phyloP scores from a whole-genome alignment of 192 early-diverging fungal species.

The Linnemannia hyalina region DNA sequence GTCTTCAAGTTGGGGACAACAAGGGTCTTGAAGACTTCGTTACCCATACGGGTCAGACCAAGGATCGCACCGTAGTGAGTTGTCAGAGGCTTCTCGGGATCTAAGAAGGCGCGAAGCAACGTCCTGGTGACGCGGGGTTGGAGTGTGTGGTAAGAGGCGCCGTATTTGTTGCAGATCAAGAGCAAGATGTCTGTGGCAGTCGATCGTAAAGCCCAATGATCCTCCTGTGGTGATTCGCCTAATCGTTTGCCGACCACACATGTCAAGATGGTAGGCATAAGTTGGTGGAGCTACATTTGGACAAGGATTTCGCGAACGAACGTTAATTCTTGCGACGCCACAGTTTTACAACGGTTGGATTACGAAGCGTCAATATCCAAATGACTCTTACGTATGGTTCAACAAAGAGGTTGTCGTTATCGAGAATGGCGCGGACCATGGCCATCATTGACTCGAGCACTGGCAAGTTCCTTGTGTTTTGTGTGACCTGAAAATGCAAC shows the following conservation, averaged over 20 bases:
- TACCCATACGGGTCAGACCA: constrained; percentile 82
- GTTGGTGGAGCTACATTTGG: constrained; percentile 86
- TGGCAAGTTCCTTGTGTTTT: constrained; percentile 81
- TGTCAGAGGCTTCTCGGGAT: constrained; percentile 82
- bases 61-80: constrained; percentile 93
- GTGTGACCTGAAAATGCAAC: constrained; percentile 68
- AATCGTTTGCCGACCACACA: constrained; percentile 91
- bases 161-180: constrained; percentile 82
- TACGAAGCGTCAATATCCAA: background rate
- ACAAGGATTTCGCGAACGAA: background rate
- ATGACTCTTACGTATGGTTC: constrained; percentile 88
- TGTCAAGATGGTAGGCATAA: constrained; percentile 93
- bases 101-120: constrained; percentile 90
- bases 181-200: constrained; percentile 81
- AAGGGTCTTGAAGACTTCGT: constrained; percentile 81
- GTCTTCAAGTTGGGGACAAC: constrained; percentile 83
- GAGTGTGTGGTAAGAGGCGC: constrained; percentile 85
- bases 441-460: constrained; percentile 83
- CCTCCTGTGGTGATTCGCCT: constrained; percentile 74
- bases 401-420: constrained; percentile 90
- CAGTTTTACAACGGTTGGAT: background rate
- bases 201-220: constrained; percentile 89
- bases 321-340: too few species aligned
- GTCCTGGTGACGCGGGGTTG: constrained; percentile 93
- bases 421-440: constrained; percentile 82